Percentiles rank a stretch among this genome's conserved stretches.
phyloP scores from a whole-genome alignment of 139 green algal genomes.

The Zygnema cylindricum region DNA sequence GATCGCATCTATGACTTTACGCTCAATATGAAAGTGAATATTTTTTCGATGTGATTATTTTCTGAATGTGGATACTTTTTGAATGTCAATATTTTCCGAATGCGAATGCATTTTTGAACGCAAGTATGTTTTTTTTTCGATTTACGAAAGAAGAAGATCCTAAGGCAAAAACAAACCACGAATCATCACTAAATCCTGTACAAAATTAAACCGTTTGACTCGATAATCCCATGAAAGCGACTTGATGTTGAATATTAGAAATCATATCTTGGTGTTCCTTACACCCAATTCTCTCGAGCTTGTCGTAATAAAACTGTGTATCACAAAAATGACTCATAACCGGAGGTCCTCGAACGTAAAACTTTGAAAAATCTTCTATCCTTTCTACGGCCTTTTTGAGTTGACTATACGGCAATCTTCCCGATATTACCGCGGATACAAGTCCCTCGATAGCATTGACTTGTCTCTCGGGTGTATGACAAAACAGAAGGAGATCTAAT shows the following conservation, averaged over 20 bases:
- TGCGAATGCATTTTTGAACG: too few relatives aligned
- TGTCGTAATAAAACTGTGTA: not conserved
- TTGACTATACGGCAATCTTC: constrained; percentile 20
- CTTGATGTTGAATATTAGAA: constrained; percentile 26
- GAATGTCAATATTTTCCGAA: too few relatives aligned
- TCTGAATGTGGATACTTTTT: too few relatives aligned
- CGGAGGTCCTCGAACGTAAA: constrained; percentile 39
- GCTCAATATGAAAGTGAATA: too few relatives aligned
- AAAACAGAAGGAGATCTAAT: constrained; percentile 66
- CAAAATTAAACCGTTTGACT: not conserved
- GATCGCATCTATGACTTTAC: too few relatives aligned
- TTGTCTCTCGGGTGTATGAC: constrained; percentile 63
- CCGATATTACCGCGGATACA: constrained; percentile 48
- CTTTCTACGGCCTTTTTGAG: constrained; percentile 34
- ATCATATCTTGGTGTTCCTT: constrained; percentile 44
- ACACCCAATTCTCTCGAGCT: constrained; percentile 8
- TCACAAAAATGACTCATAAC: not conserved
- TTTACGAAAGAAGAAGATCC: too few relatives aligned
- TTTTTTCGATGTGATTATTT: too few relatives aligned
- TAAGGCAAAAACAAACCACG: too few relatives aligned
- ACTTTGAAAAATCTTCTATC: constrained; percentile 7
- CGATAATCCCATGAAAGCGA: not conserved
- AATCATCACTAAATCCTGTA: too few relatives aligned
- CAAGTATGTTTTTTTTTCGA: too few relatives aligned
- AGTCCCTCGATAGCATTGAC: constrained; percentile 63